Conservation (phyloP, 352 stramenopile genomes). For the Globisporangium nagaii region DNA sequence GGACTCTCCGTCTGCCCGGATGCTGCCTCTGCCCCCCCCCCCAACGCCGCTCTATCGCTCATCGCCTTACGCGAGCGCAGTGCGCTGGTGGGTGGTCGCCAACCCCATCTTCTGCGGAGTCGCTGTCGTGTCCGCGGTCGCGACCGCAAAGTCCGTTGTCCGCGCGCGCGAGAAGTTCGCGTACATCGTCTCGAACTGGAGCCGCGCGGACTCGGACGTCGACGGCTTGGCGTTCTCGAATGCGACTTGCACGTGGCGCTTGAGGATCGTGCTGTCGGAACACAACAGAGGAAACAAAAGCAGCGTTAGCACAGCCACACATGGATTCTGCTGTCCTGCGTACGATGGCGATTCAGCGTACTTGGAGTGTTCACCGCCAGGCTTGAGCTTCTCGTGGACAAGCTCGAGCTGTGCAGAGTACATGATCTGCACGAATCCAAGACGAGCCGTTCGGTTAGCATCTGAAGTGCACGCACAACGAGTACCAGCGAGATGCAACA, state of each 20-base stretch:
- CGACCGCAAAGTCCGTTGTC: conserved; percentile 64
- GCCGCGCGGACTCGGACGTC: conserved; percentile 48
- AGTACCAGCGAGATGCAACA: too few species aligned
- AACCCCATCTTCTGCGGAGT: conserved; percentile 46
- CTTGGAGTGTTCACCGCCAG: conserved; percentile 45
- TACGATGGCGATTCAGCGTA: conserved; percentile 22
- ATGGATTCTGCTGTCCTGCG: too few species aligned
- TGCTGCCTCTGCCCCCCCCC: too few species aligned
- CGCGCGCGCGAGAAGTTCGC: conserved; percentile 59
- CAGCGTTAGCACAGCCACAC: background rate
- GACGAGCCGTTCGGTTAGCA: background rate
- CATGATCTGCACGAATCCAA: conserved; percentile 56
- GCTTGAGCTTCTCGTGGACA: conserved; percentile 89
- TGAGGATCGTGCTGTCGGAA: conserved; percentile 36
- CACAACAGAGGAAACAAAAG: background rate
- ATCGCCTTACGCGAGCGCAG: conserved; percentile 53
- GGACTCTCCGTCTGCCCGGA: too few species aligned
- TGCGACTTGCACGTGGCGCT: conserved; percentile 52
- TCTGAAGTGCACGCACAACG: too few species aligned
- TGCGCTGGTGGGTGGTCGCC: conserved; percentile 59
- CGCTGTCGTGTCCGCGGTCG: conserved; percentile 37
- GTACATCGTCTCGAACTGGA: conserved; percentile 71
- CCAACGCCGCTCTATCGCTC: too few species aligned
- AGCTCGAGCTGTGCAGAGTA: conserved; percentile 93
- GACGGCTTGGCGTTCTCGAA: conserved; percentile 67